Percentiles rank a stretch among this genome's conserved stretches.
Evolutionary conservation across 2,329 filamentous ascomycete species (phyloP).

Genomic region (Aspergillus nomiae): DNA sequence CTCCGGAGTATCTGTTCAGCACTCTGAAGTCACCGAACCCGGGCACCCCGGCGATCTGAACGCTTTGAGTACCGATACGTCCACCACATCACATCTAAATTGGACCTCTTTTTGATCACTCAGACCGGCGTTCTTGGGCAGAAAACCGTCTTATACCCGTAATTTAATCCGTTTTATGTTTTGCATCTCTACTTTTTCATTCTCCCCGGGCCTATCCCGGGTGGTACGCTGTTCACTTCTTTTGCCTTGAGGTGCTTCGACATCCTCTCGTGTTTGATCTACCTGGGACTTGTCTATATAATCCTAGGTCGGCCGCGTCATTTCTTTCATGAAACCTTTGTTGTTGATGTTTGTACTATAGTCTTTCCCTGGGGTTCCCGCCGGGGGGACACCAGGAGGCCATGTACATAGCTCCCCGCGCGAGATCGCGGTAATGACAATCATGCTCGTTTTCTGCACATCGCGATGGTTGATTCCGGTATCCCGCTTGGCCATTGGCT

Average conservation of each 20-base stretch:
- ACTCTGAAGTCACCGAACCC: constrained; percentile 39
- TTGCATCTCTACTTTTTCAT: constrained; percentile 12
- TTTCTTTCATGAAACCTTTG: constrained; percentile 7
- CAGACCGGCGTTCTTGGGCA: constrained; percentile 30
- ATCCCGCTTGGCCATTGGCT: not conserved
- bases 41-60: constrained; percentile 38
- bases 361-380: constrained; percentile 8
- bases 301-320: constrained; percentile 4
- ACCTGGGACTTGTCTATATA: constrained; percentile 10
- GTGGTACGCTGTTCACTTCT: not conserved
- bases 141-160: constrained; percentile 36
- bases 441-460: constrained; percentile 10
- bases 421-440: constrained; percentile 27
- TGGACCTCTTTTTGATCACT: constrained; percentile 23
- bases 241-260: not conserved
- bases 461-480: not conserved
- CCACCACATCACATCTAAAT: constrained; percentile 11
- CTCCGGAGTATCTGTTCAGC: constrained; percentile 50
- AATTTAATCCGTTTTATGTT: constrained; percentile 31
- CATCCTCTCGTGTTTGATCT: constrained; percentile 12
- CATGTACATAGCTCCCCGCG: constrained; percentile 29
- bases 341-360: constrained; percentile 20
- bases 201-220: constrained; percentile 5
- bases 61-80: not conserved
- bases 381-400: constrained; percentile 17